Evolutionary conservation across 1,284 basidiomycete species (phyloP).

Genomic region (Cryptococcus neoformans): DNA sequence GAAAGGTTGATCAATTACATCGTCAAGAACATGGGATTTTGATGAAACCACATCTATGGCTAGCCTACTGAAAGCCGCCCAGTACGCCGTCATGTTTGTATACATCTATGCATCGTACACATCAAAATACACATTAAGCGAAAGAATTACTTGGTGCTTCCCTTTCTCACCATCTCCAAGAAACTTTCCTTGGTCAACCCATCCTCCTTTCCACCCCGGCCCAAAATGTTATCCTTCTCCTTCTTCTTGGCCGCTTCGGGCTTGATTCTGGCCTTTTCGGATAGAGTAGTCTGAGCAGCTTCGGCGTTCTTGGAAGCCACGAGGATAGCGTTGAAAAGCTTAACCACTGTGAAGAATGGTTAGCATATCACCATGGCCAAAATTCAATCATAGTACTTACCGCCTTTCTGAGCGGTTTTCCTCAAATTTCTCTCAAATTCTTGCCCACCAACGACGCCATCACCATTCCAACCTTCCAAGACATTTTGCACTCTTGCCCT

Average conservation of each 20-base stretch:
- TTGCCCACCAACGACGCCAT: slow-evolving; percentile 35
- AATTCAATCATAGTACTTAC: slow-evolving; percentile 29
- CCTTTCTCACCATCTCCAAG: slow-evolving; percentile 50
- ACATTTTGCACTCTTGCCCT: slow-evolving; percentile 43
- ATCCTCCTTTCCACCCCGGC: slow-evolving; percentile 42
- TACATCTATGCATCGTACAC: not conserved
- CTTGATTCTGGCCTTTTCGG: slow-evolving; percentile 37
- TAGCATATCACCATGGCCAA: not conserved
- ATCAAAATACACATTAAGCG: not conserved
- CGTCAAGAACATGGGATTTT: not conserved
- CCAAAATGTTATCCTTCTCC: slow-evolving; percentile 50
- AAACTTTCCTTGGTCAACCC: slow-evolving; percentile 51
- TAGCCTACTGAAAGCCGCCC: too few relatives aligned
- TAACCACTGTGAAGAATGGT: slow-evolving; percentile 40
- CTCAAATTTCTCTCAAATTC: slow-evolving; percentile 50
- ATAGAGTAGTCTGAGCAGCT: slow-evolving; percentile 23
- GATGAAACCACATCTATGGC: too few relatives aligned
- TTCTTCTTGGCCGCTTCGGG: slow-evolving; percentile 36
- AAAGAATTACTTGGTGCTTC: slow-evolving; percentile 9
- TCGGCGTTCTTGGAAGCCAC: slow-evolving; percentile 44
- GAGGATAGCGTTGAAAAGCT: slow-evolving; percentile 52
- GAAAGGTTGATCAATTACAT: not conserved
- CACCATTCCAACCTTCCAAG: slow-evolving; percentile 45
- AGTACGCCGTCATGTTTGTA: not conserved
- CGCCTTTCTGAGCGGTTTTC: slow-evolving; percentile 51